Evolutionary conservation across 441 rosid species (phyloP), one percentile per base, ranked within the genome.

Genomic region (Erodium texanum): DNA sequence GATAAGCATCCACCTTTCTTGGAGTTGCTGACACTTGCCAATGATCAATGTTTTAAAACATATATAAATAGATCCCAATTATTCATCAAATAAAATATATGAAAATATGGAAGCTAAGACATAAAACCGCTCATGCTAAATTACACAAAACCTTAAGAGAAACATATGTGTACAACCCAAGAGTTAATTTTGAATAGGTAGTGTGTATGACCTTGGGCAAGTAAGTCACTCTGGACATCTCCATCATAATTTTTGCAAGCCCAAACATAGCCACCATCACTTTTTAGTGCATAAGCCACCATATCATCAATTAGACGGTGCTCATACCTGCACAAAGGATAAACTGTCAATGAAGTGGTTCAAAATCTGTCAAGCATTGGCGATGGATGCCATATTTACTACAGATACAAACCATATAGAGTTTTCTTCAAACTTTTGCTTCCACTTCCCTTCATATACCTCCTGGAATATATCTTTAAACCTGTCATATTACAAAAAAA

Each of bases 251-350:
- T 93, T 83, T 93, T 93, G 84, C 97, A 93, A 7, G 98, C 96
- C 97, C 98, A 93, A n/a, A 89, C 94, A 86, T 90, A 93, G 73
- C 98, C 97, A 24, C 98, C 98, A 69, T 87, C 97, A 67, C 98
- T 93, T 83, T 93, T 93, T 65, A 93, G 2, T n/a, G 87, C 95
- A 78, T 93, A 93, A 66, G 97, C 98, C 45, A 93, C 97, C 98
- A 93, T 93, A 78, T 93, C 97, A 82, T 93, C 98, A 64, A 93
- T 93, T 66, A 93, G 76, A 27, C 97, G 93, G 71, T 93, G 97
- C 83, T 90, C 98, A 72, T 93, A 93, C 98, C 97, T 93, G 71
- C 18, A 32, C 24, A 23, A 64, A 43, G 75, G 32, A 65, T 24
- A 24, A 63, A 16, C 48, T 24, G 63, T 67, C 63, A 48, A 72